Percentiles rank a stretch among this genome's conserved stretches.
phyloP scores from a whole-genome alignment of 2,329 filamentous ascomycete genomes.

The Fusarium sp. region DNA sequence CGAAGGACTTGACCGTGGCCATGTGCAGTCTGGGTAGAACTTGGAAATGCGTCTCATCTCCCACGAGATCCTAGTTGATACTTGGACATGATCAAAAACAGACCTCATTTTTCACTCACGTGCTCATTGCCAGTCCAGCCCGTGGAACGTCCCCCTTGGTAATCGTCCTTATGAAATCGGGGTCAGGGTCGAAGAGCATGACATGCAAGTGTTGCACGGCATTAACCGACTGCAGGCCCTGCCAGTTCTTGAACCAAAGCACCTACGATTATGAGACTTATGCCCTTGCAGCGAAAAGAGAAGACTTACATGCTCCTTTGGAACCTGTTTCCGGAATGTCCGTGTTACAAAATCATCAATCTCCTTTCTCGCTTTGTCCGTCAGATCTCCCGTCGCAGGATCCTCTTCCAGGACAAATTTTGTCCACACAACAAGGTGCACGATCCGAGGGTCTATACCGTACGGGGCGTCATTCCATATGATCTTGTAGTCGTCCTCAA shows the following conservation, averaged over 20 bases:
- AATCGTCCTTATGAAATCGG: slow-evolving; percentile 73
- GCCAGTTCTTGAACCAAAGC: slow-evolving; percentile 79
- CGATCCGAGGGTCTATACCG: slow-evolving; percentile 79
- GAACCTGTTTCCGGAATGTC: slow-evolving; percentile 69
- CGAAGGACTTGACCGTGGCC: slow-evolving; percentile 7
- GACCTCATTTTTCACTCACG: background rate
- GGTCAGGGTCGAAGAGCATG: slow-evolving; percentile 83
- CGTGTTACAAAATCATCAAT: slow-evolving; percentile 77
- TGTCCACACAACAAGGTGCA: slow-evolving; percentile 92
- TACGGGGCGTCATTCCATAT: slow-evolving; percentile 96
- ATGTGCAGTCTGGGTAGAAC: background rate
- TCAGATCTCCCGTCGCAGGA: slow-evolving; percentile 71
- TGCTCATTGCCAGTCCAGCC: slow-evolving; percentile 55
- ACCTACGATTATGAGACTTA: slow-evolving; percentile 45
- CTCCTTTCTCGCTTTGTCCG: slow-evolving; percentile 67
- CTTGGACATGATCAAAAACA: background rate
- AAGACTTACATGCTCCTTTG: slow-evolving; percentile 62
- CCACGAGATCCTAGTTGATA: background rate
- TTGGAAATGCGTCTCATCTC: background rate
- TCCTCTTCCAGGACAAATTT: slow-evolving; percentile 85
- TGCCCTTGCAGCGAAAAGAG: background rate
- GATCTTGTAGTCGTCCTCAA: slow-evolving; percentile 73
- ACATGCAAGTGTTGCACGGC: slow-evolving; percentile 95
- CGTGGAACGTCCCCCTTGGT: slow-evolving; percentile 80
- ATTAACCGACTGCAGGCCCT: slow-evolving; percentile 82